These are phyloP conservation scores for Didymella keratinophila DNA, from an alignment of 2,329 filamentous ascomycete species.

Conservation along the genomic window DNA sequence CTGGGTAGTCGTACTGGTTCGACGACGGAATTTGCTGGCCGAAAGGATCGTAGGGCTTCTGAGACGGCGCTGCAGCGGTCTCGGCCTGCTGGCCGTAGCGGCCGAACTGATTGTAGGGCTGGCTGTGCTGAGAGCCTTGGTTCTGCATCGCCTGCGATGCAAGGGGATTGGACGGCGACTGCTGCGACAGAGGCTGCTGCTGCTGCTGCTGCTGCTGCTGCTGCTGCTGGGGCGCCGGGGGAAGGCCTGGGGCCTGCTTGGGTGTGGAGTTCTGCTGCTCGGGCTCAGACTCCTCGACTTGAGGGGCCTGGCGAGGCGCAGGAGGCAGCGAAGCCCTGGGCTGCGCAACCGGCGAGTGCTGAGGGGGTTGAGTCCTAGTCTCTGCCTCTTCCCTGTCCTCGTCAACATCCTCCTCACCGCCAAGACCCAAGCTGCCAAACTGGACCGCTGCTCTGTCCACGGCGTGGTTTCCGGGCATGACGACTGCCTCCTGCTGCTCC, in stretches of 20 bases:
- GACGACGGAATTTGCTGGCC: slow-evolving; percentile 70
- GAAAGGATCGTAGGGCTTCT: slow-evolving; percentile 90
- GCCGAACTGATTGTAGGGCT: slow-evolving; percentile 69
- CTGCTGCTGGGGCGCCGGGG: slow-evolving; percentile 65
- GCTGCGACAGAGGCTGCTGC: slow-evolving; percentile 56
- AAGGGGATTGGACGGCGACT: slow-evolving; percentile 55
- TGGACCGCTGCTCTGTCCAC: slow-evolving; percentile 93
- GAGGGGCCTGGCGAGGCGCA: slow-evolving; percentile 58
- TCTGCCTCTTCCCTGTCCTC: slow-evolving; percentile 95
- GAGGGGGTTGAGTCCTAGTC: slow-evolving; percentile 90
- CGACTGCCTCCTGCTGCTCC: slow-evolving; percentile 96
- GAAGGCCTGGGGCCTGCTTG: slow-evolving; percentile 68
- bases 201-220: slow-evolving; percentile 49
- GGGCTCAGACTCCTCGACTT: slow-evolving; percentile 50
- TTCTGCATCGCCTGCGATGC: slow-evolving; percentile 64
- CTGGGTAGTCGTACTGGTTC: slow-evolving; percentile 58
- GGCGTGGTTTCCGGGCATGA: slow-evolving; percentile 96
- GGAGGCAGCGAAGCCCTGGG: slow-evolving; percentile 89
- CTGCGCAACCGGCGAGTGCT: slow-evolving; percentile 86
- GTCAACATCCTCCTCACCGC: slow-evolving; percentile 77
- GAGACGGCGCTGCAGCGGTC: slow-evolving; percentile 67
- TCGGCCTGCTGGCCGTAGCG: slow-evolving; percentile 71
- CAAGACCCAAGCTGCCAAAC: slow-evolving; percentile 93
- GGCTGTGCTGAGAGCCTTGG: slow-evolving; percentile 55
- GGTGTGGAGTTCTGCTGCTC: slow-evolving; percentile 58